Base-by-base conservation (phyloP, 2,329 filamentous ascomycete species). In the Fusarium bactridioides region DNA sequence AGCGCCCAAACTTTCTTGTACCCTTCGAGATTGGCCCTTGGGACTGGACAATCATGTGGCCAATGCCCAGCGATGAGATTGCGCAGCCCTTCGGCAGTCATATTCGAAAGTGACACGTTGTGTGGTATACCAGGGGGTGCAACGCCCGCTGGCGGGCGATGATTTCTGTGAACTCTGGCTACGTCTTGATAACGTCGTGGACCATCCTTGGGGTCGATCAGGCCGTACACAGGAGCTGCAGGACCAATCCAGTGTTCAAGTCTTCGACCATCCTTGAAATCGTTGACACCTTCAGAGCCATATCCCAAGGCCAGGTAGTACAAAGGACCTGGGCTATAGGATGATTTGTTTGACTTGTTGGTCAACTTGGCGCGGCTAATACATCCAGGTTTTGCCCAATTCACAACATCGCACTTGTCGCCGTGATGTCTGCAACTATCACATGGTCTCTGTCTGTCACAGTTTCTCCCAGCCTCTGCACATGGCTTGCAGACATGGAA, bases 371-470 rank as follows among this genome's bases (percentile, higher is more conserved):
- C n/a, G 16, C 74, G 66, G 23, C 29, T 25, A 29, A 70, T 53
- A 23, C 62, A 65, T 11, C 66, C 66, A 44, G n/a, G 35, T 19
- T 18, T 50, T 7, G 5, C n/a, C 18, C n/a, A 41, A 21, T 2
- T 13, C 2, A 25, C 63, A 21, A 4, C 12, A 40, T 54, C 70
- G 45, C 74, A 76, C 13, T 45, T n/a, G 7, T 21, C 40, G 1
- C 5, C 2, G 33, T 10, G 19, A 21, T 19, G 6, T 60, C 68
- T 61, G 72, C 82, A 83, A 8, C 77, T 80, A 56, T 83, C 80
- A 61, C 82, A 83, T 3, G 82, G 82, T 25, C 81, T 77, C 59
- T 81, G 80, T 4, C 79, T 78, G 53, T 83, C 82, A 64, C 82
- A 83, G 57, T 58, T 69, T 9, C 31, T 38, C 18, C 45, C 51